Evolutionary conservation across 345 rosid species (phyloP), one percentile per base, ranked within the genome.

Genomic region (Geranium rotundifolium): DNA sequence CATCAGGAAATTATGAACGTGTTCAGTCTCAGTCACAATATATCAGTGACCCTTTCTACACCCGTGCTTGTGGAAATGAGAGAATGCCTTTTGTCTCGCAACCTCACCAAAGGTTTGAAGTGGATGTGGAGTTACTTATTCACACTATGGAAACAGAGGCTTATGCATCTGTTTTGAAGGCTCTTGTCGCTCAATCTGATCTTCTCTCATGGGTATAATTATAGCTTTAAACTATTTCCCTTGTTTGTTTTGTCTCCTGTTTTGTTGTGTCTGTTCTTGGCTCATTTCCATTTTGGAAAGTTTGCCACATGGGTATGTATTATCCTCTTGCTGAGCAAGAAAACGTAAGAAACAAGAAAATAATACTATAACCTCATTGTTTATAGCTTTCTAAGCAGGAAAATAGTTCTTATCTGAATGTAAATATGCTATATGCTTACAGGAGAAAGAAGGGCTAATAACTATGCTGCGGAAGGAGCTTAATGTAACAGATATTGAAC

Each of bases 161-260:
- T 27, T 76, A 76, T 16, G 7, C 63, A 59, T 63, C 64, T 69
- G 73, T 72, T 56, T 72, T 72, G 64, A 63, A 70, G 66, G 71
- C 79, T 60, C 69, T 76, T 65, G 66, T 65, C 18, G 76, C 73
- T 58, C 76, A 76, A 69, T 72, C 76, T 7, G 76, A 76, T 64
- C 69, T 65, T 10, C 73, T 76, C 49, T 69, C 79, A n/a, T 72
- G 79, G 76, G 79, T 76, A 72, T 58, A 56, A 39, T 19, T 18
- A 7, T 67, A 41, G 54, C 63, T 12, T 17, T 20, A 29, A 54
- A 13, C 27, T 14, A 0, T 9, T 56, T 23, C 54, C 50, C 50
- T 41, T 6, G 50, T 12, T 9, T 41, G 5, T 6, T 41, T 6
- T 3, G 5, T 41, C 50, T 41, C 37, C 7, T 31, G 37, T 31